Evolutionary conservation across 2,329 filamentous ascomycete genomes (phyloP).

Genomic region (Fusarium hostae): DNA sequence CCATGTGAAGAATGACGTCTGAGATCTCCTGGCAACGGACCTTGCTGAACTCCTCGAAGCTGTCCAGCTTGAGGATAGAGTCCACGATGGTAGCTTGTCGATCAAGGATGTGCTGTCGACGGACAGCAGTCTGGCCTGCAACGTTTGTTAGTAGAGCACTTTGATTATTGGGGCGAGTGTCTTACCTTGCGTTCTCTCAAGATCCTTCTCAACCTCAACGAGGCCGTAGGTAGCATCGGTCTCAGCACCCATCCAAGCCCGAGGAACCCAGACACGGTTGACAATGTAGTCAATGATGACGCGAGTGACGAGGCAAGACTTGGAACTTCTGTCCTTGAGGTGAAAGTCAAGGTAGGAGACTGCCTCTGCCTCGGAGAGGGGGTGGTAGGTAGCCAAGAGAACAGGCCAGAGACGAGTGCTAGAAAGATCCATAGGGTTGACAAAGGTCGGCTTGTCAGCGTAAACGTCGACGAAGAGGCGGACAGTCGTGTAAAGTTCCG

Average conservation of each 20-base stretch:
- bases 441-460: constrained; percentile 48
- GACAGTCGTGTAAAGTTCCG: constrained; percentile 52
- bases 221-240: constrained; percentile 49
- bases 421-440: constrained; percentile 44
- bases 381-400: constrained; percentile 52
- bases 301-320: constrained; percentile 56
- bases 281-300: constrained; percentile 57
- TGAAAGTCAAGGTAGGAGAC: constrained; percentile 56
- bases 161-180: not conserved
- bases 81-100: constrained; percentile 52
- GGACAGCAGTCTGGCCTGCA: constrained; percentile 49
- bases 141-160: constrained; percentile 8
- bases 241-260: constrained; percentile 54
- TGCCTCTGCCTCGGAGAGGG: constrained; percentile 53
- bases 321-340: constrained; percentile 53
- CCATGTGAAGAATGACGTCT: constrained; percentile 50
- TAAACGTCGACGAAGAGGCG: constrained; percentile 52
- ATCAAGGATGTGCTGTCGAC: constrained; percentile 55
- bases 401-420: constrained; percentile 51
- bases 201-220: constrained; percentile 51
- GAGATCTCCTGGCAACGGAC: constrained; percentile 56
- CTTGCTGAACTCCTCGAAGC: constrained; percentile 46
- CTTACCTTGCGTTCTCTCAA: constrained; percentile 51
- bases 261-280: constrained; percentile 54
- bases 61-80: constrained; percentile 51